Conservation (phyloP, 2,329 filamentous ascomycete genomes). For the Sarocladium kiliense region DNA sequence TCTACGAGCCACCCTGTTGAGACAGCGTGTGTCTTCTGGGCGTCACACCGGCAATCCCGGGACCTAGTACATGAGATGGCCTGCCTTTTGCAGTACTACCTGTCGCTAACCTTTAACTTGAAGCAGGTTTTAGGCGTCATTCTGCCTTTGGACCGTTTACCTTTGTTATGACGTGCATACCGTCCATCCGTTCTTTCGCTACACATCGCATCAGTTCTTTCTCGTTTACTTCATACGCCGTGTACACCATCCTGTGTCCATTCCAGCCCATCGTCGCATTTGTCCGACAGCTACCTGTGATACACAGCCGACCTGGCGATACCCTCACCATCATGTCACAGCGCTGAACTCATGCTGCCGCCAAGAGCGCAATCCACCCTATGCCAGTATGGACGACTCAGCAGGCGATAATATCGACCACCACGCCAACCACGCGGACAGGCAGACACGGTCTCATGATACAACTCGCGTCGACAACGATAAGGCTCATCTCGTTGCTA, state of each 20-base stretch:
- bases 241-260: not conserved
- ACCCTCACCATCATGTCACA: not conserved
- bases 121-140: not conserved
- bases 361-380: not conserved
- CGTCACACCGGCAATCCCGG: not conserved
- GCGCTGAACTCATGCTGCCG: not conserved
- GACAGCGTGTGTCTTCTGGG: too few species aligned
- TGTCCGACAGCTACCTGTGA: too few species aligned
- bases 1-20: too few species aligned
- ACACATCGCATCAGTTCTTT: not conserved
- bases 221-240: not conserved
- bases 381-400: conserved; percentile 35
- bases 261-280: too few species aligned
- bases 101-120: not conserved
- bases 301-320: too few species aligned
- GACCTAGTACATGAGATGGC: not conserved
- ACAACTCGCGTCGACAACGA: conserved; percentile 29
- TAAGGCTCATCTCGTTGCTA: conserved; percentile 38
- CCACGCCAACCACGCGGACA: conserved; percentile 23
- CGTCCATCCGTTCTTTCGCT: not conserved
- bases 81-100: not conserved
- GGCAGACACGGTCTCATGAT: conserved; percentile 14
- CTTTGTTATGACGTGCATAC: not conserved
- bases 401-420: conserved; percentile 31
- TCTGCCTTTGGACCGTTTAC: not conserved